These are phyloP conservation scores for Thielaviopsis punctulata DNA, from an alignment of 2,329 filamentous ascomycete species.

Conservation along the genomic window DNA sequence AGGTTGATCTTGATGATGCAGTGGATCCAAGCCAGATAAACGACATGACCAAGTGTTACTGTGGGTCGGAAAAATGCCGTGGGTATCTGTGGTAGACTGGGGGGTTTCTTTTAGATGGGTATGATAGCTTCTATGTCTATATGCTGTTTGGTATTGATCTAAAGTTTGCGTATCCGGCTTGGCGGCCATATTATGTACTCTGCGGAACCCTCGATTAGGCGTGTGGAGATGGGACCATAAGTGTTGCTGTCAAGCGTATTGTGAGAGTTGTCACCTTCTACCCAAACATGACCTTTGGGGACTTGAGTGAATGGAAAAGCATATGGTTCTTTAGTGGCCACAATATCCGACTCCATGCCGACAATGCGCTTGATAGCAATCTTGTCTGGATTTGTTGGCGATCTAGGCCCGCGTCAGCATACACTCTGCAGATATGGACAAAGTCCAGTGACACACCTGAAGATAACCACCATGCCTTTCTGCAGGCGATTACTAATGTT, in stretches of 20 bases:
- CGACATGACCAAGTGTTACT: constrained; percentile 43
- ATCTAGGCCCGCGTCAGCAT: constrained; percentile 28
- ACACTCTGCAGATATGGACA: not conserved
- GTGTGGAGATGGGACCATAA: constrained; percentile 68
- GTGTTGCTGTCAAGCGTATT: constrained; percentile 59
- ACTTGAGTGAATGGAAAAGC: constrained; percentile 33
- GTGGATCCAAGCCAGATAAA: constrained; percentile 23
- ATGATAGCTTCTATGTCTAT: not conserved
- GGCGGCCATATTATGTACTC: constrained; percentile 56
- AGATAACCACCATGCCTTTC: constrained; percentile 59
- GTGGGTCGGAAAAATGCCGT: constrained; percentile 48
- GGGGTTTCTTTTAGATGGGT: not conserved
- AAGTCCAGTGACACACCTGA: constrained; percentile 31
- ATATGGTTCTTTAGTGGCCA: constrained; percentile 7
- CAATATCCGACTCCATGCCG: constrained; percentile 55
- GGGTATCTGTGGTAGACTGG: constrained; percentile 45
- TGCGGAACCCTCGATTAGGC: constrained; percentile 58
- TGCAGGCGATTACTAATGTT: constrained; percentile 39
- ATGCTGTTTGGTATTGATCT: not conserved
- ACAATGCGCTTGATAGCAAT: constrained; percentile 69
- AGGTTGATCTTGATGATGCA: constrained; percentile 31
- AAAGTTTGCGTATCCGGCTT: constrained; percentile 37
- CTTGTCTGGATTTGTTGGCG: constrained; percentile 50
- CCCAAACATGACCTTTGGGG: constrained; percentile 78
- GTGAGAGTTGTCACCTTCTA: constrained; percentile 59